Conservation (phyloP, 2,329 filamentous ascomycete species). For the Aspergillus melleus region DNA sequence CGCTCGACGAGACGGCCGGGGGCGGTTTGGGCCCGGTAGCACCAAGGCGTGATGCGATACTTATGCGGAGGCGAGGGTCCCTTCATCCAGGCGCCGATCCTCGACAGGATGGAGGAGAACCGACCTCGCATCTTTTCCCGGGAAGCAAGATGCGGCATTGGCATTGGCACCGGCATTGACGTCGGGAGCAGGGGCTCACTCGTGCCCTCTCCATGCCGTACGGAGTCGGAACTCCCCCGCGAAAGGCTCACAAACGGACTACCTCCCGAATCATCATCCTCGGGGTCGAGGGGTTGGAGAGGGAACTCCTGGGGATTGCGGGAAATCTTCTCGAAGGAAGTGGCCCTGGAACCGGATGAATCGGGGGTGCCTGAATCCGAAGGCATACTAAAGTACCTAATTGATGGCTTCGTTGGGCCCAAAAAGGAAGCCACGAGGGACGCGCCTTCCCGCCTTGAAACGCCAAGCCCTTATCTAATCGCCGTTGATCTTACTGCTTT, state of each 20-base stretch:
- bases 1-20: slow-evolving; percentile 33
- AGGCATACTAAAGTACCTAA: not conserved
- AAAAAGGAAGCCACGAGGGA: not conserved
- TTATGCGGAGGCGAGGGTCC: slow-evolving; percentile 34
- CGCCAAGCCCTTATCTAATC: not conserved
- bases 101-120: slow-evolving; percentile 26
- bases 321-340: slow-evolving; percentile 14
- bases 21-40: slow-evolving; percentile 34
- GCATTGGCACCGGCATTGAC: slow-evolving; percentile 13
- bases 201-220: slow-evolving; percentile 14
- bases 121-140: slow-evolving; percentile 4
- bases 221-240: slow-evolving; percentile 22
- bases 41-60: slow-evolving; percentile 36
- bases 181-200: slow-evolving; percentile 24
- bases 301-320: slow-evolving; percentile 4
- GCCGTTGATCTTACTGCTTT: too few species aligned
- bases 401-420: not conserved
- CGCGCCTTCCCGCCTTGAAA: not conserved
- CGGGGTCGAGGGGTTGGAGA: slow-evolving; percentile 5
- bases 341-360: slow-evolving; percentile 6
- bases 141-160: slow-evolving; percentile 4
- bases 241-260: slow-evolving; percentile 13
- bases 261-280: slow-evolving; percentile 6
- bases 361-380: not conserved
- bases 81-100: slow-evolving; percentile 28